Evolutionary conservation across 1,284 basidiomycete genomes (phyloP).

Genomic region (Pascua guehoae): DNA sequence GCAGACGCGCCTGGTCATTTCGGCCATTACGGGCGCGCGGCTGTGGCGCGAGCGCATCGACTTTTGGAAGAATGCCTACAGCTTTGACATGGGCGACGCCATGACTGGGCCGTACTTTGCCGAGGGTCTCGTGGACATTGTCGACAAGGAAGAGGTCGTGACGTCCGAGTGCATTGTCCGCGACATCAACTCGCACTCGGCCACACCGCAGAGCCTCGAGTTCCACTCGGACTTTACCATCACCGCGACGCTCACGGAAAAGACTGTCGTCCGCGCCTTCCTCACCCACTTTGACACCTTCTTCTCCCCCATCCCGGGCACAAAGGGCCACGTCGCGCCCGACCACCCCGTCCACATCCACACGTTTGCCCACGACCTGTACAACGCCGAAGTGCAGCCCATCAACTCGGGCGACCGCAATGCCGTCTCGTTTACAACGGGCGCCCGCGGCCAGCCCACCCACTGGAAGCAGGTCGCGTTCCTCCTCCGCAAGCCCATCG

Average conservation of each 20-base stretch:
- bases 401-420: conserved; percentile 31
- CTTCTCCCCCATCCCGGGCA: conserved; percentile 63
- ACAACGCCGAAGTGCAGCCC: conserved; percentile 22
- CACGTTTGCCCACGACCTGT: conserved; percentile 33
- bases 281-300: conserved; percentile 93
- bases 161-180: conserved; percentile 60
- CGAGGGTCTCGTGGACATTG: conserved; percentile 78
- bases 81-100: conserved; percentile 69
- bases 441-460: conserved; percentile 75
- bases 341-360: conserved; percentile 34
- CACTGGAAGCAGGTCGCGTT: conserved; percentile 98
- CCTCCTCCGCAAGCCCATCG: conserved; percentile 73
- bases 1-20: conserved; percentile 80
- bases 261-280: conserved; percentile 71
- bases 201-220: conserved; percentile 68
- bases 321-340: conserved; percentile 53
- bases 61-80: conserved; percentile 91
- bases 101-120: conserved; percentile 66
- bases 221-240: conserved; percentile 74
- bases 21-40: conserved; percentile 69
- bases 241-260: conserved; percentile 57
- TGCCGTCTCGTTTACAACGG: conserved; percentile 77
- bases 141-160: conserved; percentile 65
- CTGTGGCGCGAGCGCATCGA: conserved; percentile 73
- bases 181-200: conserved; percentile 69